A percentile compares a stretch with the other conserved stretches of the same genome.
These are phyloP conservation scores for Ramaria sp. DNA, from an alignment of 768 basidiomycete genomes.

Conservation along the genomic window DNA sequence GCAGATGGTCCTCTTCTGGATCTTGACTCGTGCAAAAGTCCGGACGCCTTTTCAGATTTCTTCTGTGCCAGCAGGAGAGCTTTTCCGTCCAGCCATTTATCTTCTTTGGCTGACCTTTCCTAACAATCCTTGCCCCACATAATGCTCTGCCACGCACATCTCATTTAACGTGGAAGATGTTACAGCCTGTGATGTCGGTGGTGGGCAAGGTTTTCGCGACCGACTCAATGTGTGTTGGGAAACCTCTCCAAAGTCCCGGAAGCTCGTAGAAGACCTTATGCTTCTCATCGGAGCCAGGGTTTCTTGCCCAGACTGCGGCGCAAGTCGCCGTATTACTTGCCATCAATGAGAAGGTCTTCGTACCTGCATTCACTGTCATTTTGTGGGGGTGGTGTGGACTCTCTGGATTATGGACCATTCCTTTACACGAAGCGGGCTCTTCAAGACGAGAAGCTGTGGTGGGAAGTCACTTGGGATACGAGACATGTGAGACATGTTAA, in stretches of 20 bases:
- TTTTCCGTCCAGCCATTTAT: not conserved
- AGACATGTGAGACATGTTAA: too few relatives aligned
- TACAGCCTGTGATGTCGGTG: not conserved
- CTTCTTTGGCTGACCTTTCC: not conserved
- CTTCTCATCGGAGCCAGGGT: not conserved
- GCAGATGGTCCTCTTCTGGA: not conserved
- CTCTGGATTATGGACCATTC: not conserved
- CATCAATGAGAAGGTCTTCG: not conserved
- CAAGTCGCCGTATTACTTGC: conserved; percentile 2
- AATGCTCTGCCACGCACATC: not conserved
- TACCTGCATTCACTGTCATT: not conserved
- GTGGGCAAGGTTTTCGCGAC: not conserved
- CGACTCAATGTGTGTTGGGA: conserved; percentile 1
- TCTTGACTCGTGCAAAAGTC: not conserved
- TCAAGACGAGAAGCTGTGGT: not conserved
- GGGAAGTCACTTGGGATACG: too few relatives aligned
- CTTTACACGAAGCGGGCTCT: not conserved
- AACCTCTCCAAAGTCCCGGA: not conserved
- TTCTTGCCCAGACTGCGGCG: not conserved
- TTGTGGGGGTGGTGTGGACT: not conserved
- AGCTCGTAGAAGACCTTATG: not conserved
- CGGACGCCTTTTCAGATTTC: conserved; percentile 2
- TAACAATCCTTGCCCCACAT: not conserved
- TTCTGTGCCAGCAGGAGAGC: conserved; percentile 1
- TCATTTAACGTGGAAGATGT: not conserved